Conservation (phyloP, 768 basidiomycete genomes). For the Boletus sensibilis region DNA sequence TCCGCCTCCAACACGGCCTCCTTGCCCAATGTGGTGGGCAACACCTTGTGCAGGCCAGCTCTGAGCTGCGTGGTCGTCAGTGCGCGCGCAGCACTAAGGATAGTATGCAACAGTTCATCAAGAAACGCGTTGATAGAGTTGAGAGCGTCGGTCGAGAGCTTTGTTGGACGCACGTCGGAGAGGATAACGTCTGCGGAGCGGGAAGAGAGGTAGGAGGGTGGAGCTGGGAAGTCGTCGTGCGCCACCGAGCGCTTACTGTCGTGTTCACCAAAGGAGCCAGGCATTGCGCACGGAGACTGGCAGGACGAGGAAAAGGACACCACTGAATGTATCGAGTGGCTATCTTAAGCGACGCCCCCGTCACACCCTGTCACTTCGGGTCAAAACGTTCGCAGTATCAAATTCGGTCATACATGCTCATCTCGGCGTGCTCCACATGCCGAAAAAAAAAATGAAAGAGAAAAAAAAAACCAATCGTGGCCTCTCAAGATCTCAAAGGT, state of each 20-base stretch:
- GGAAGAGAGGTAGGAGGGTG: conserved; percentile 76
- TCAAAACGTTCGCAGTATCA: background rate
- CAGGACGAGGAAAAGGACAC: conserved; percentile 14
- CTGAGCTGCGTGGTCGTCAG: conserved; percentile 74
- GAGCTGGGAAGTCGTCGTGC: conserved; percentile 27
- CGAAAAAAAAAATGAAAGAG: background rate
- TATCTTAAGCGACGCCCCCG: conserved; percentile 18
- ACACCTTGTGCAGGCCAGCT: conserved; percentile 63
- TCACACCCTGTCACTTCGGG: conserved; percentile 14
- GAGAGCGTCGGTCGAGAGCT: conserved; percentile 77
- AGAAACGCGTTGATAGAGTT: conserved; percentile 74
- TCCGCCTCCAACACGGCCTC: conserved; percentile 92
- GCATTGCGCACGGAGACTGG: conserved; percentile 38
- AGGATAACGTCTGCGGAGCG: conserved; percentile 89
- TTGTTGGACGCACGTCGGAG: conserved; percentile 90
- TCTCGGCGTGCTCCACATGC: background rate
- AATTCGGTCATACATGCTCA: background rate
- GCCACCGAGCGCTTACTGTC: conserved; percentile 13
- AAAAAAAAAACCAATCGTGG: background rate
- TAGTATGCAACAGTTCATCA: conserved; percentile 79
- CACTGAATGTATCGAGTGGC: conserved; percentile 8
- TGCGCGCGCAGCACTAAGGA: conserved; percentile 65
- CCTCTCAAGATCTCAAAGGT: too few relatives aligned
- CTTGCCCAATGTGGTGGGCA: conserved; percentile 84
- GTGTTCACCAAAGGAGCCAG: conserved; percentile 43